These are phyloP conservation scores for Blastobotrys elegans DNA, from an alignment of 1,139 yeast genomes.

Conservation along the genomic window DNA sequence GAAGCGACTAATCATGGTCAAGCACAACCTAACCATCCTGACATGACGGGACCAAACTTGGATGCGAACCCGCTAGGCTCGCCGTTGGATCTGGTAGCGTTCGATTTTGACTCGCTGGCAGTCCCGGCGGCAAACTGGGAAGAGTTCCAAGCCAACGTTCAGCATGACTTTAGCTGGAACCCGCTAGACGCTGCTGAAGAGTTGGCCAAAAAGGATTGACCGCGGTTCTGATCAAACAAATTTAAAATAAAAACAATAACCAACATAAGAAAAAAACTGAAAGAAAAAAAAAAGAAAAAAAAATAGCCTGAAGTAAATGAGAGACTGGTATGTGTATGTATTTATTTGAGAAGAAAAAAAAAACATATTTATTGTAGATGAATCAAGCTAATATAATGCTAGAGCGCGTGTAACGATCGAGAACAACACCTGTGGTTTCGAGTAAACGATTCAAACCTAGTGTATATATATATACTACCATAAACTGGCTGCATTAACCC, in stretches of 20 bases:
- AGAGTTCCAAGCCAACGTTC: neutral
- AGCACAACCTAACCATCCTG: neutral
- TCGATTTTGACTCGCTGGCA: constrained; percentile 3
- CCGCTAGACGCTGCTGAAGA: constrained; percentile 6
- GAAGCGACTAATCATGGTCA: neutral
- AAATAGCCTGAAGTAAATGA: too few species aligned
- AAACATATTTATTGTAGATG: too few species aligned
- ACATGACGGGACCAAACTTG: neutral
- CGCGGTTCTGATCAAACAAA: neutral
- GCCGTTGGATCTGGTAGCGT: neutral
- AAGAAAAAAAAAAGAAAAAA: too few species aligned
- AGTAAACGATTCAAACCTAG: too few species aligned
- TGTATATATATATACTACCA: too few species aligned
- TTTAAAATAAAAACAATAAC: neutral
- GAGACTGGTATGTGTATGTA: too few species aligned
- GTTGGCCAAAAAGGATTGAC: neutral
- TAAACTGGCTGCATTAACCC: too few species aligned
- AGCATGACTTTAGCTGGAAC: constrained; percentile 4
- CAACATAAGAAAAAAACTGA: neutral
- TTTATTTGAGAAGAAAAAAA: too few species aligned
- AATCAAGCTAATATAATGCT: too few species aligned
- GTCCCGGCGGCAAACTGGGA: constrained; percentile 8
- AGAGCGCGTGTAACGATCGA: too few species aligned
- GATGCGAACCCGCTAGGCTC: neutral
- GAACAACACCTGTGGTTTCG: too few species aligned